phyloP scores from a whole-genome alignment of 106 monocot species.

The Apostasia ramifera region DNA sequence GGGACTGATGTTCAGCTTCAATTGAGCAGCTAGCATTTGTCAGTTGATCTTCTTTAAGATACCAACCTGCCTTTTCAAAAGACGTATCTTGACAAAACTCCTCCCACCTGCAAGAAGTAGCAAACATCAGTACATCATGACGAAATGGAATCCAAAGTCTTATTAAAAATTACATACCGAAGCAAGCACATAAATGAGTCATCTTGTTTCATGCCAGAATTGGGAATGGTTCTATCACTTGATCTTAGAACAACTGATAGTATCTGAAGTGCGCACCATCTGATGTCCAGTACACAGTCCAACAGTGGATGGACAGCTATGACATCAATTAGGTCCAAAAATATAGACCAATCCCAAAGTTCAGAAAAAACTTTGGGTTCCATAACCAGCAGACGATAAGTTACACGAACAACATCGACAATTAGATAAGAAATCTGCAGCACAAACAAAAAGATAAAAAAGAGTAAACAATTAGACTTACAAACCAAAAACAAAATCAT shows the following conservation, averaged over 20 bases:
- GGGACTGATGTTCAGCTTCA: conserved; percentile 15
- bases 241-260: conserved; percentile 47
- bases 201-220: conserved; percentile 37
- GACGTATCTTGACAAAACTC: conserved; percentile 79
- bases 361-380: conserved; percentile 61
- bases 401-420: conserved; percentile 35
- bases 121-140: neutral
- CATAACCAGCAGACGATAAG: conserved; percentile 56
- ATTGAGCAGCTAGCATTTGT: conserved; percentile 10
- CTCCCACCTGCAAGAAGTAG: conserved; percentile 49
- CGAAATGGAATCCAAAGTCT: neutral
- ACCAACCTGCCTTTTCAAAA: conserved; percentile 76
- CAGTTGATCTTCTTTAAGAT: conserved; percentile 34
- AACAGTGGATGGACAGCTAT: neutral
- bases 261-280: conserved; percentile 70
- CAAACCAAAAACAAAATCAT: no score
- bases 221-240: conserved; percentile 47
- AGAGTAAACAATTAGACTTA: neutral
- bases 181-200: conserved; percentile 60
- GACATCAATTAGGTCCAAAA: conserved; percentile 43
- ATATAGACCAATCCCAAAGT: conserved; percentile 84
- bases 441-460: neutral
- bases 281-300: conserved; percentile 42
- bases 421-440: conserved; percentile 41
- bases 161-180: conserved; percentile 36